Evolutionary conservation across 768 basidiomycete genomes (phyloP), one percentile per base, ranked within the genome.

Genomic region (Phylloporus arenicola): DNA sequence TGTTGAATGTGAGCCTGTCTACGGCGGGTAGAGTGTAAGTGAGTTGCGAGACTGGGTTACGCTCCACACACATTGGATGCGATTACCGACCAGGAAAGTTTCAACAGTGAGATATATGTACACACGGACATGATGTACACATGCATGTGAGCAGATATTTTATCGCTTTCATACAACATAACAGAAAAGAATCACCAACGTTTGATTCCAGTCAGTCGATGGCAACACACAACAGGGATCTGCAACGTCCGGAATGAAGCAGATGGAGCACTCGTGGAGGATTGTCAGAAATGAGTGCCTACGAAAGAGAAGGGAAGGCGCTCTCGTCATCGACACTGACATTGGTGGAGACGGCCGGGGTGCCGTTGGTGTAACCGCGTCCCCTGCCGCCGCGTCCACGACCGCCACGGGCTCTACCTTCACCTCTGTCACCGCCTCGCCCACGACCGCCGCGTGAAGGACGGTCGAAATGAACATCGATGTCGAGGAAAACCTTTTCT

Each of bases 401-500:
- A 44, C 72, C 64, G n/a, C 70, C 64, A 53, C 72, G 77, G 13
- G 70, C 73, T 51, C 80, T 74, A 55, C 69, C 70, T 63, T 75
- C 74, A 42, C 77, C 76, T 53, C 82, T 74, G 47, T 74, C 74
- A 19, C 70, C 68, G 12, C 72, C 72, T 27, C 75, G 68, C 19
- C 77, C 75, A 53, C 79, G 78, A 24, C 80, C 79, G 52, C 81
- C 80, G 56, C 87, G 81, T n/a, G 75, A 67, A 47, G 91, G 91
- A 57, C 86, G 84, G 39, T 92, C 86, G 67, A 92, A 93, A 61
- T 80, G 88, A 48, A 83, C 88, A 14, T 96, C 92, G 67, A 97
- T 90, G 64, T 95, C 92, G 64, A 98, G 76, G 73, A 77, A 89
- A 60, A 92, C 81, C 70, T 95, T 96, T 69, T 92, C 89, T 60